Evolutionary conservation across 352 stramenopile species (phyloP), one percentile per base, ranked within the genome.

Genomic region (Elongisporangium prolatum): DNA sequence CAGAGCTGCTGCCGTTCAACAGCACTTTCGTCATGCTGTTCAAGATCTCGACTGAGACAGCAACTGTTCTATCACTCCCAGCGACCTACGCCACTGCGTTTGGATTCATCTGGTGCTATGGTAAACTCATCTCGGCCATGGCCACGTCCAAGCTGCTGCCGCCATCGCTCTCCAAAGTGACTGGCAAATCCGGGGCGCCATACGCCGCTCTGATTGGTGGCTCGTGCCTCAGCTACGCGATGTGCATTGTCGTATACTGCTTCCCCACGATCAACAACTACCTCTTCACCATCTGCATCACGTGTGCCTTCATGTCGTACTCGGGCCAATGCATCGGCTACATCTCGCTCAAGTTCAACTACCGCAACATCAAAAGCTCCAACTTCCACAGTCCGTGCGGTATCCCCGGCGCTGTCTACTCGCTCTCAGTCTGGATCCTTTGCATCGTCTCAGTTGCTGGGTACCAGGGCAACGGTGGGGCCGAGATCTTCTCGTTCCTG

Each of bases 21-120:
- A 71, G 63, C 50, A 69, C 73, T 16, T 81, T 80, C 21, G 57
- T 38, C 1, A 24, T 52, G 16, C 24, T 83, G 10, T 75, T 84
- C 14, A 25, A 61, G 1, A 59, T 78, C 4, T 48, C 48, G 10
- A 48, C 53, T 0, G 21, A 59, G 5, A 9, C 48, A 2, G 71
- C 74, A 1, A 82, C 65, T 2, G 48, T 77, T 11, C 48, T 82
- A 1, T 75, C 70, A 11, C 24, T 82, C 8, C 71, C 71, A 13
- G 73, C 71, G n/a, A 83, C 68, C 0, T 80, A 73, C 40, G 68
- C 68, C 2, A 80, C 61, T 0, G 64, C 67, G 0, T 78, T 70
- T 24, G 72, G 69, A 1, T 81, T 81, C 56, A 74, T 82, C 38
- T 77, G 71, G 56, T 65, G 54, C 22, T 80, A 77, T 47, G 69